Evolutionary conservation across 352 stramenopile species (phyloP).

Genomic region (Globisporangium viniferum): DNA sequence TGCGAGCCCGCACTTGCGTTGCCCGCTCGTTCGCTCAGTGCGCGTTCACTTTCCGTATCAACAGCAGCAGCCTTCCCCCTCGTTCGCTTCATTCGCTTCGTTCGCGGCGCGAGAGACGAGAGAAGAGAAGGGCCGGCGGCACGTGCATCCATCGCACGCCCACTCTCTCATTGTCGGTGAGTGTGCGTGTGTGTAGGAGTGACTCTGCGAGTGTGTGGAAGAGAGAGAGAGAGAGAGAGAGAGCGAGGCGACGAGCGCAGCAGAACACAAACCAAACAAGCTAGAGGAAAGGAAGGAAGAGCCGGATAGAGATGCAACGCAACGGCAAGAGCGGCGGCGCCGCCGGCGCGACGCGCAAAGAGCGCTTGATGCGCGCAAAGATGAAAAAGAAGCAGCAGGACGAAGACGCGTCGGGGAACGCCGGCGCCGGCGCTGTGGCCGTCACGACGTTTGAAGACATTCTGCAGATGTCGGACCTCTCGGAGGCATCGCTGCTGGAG

Average conservation of each 20-base stretch:
- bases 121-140: not conserved
- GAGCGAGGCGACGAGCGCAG: not conserved
- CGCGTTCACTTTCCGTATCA: constrained; percentile 11
- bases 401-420: constrained; percentile 38
- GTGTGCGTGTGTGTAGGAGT: not conserved
- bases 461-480: constrained; percentile 88
- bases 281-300: not conserved
- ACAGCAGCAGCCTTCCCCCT: constrained; percentile 3
- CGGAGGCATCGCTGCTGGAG: constrained; percentile 85
- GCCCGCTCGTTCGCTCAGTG: not conserved
- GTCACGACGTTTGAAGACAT: constrained; percentile 81
- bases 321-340: constrained; percentile 23
- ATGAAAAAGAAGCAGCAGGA: constrained; percentile 86
- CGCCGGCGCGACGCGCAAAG: constrained; percentile 58
- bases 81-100: not conserved
- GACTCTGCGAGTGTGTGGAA: not conserved
- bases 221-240: not conserved
- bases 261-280: not conserved
- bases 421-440: constrained; percentile 13
- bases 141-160: not conserved
- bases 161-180: not conserved
- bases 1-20: not conserved
- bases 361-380: constrained; percentile 82
- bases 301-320: constrained; percentile 29
- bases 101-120: not conserved